Evolutionary conservation across 768 basidiomycete genomes (phyloP).

Genomic region (Leucocoprinus birnbaumii): DNA sequence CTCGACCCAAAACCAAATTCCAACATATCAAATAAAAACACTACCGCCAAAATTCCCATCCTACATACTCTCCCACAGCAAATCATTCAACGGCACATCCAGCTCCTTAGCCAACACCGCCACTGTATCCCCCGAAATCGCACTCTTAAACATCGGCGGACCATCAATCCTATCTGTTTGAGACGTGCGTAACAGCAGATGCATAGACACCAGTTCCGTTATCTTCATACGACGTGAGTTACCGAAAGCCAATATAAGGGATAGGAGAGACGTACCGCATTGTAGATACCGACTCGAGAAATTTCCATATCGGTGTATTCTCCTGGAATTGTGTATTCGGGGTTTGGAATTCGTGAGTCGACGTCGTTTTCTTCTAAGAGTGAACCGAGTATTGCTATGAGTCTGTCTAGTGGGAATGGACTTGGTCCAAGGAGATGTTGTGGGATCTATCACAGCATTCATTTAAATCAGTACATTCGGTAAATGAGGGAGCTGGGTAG

Average conservation of each 20-base stretch:
- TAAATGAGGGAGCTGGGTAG: background rate
- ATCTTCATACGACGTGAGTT: slow-evolving; percentile 41
- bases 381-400: slow-evolving; percentile 77
- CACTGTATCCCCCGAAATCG: slow-evolving; percentile 58
- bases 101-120: slow-evolving; percentile 56
- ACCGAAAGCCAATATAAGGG: background rate
- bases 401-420: slow-evolving; percentile 74
- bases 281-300: slow-evolving; percentile 54
- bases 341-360: slow-evolving; percentile 41
- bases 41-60: too few relatives aligned
- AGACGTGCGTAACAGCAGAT: slow-evolving; percentile 65
- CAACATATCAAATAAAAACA: too few relatives aligned
- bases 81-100: slow-evolving; percentile 55
- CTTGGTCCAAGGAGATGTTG: slow-evolving; percentile 79
- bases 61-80: slow-evolving; percentile 67
- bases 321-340: slow-evolving; percentile 54
- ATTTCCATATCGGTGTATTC: slow-evolving; percentile 78
- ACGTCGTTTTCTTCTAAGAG: slow-evolving; percentile 72
- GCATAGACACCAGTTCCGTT: slow-evolving; percentile 59
- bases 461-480: too few relatives aligned
- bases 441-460: slow-evolving; percentile 49
- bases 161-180: slow-evolving; percentile 63
- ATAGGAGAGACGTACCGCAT: slow-evolving; percentile 44
- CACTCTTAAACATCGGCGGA: slow-evolving; percentile 71
- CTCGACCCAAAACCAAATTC: too few relatives aligned